Base-by-base conservation (phyloP, 2,329 filamentous ascomycete species). In the Hyphodiscus sp. region DNA sequence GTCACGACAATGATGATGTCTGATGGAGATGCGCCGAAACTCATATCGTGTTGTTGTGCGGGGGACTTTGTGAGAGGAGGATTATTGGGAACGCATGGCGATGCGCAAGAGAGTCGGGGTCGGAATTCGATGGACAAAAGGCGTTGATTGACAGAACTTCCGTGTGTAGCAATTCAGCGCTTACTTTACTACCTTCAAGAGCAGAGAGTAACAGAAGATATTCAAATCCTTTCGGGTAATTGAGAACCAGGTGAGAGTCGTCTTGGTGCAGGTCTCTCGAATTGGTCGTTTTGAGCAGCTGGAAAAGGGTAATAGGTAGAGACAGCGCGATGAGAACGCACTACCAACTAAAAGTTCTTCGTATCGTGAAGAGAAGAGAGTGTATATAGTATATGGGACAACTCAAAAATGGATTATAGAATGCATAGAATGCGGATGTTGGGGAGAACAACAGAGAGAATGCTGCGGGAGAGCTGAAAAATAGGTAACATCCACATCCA, bases 1-100 rank as follows among this genome's bases (percentile, higher is more conserved):
- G 74, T 74, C 65, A 81, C 79, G 62, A 81, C 73, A 47, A 73
- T 73, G 65, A 81, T 78, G 67, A 84, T 78, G 60, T 76, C 65
- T 49, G 62, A 61, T n/a, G 63, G 59, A 6, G 61, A 63, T 41
- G 61, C 57, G 41, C 61, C 65, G 52, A 66, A 66, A 62, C 58
- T 65, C 66, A 68, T 68, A 44, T 48, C 54, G 57, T 41, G 3
- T 19, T 16, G 4, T 15, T 38, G 16, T 5, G 5, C 16, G 33
- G 33, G 13, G 33, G 33, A 38, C 2, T 13, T 38, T 15, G 5
- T 16, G 33, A 49, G 13, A 15, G 2, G 20, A 19, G 41, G n/a
- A 9, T 43, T 19, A 50, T 42, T 1, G 6, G 19, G 47, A 50
- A 50, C 30, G 33, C n/a, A 30, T 30, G 46, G 11, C 18, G 18